phyloP scores from a whole-genome alignment of 352 stramenopile species.

The Globisporangium megalacanthum region DNA sequence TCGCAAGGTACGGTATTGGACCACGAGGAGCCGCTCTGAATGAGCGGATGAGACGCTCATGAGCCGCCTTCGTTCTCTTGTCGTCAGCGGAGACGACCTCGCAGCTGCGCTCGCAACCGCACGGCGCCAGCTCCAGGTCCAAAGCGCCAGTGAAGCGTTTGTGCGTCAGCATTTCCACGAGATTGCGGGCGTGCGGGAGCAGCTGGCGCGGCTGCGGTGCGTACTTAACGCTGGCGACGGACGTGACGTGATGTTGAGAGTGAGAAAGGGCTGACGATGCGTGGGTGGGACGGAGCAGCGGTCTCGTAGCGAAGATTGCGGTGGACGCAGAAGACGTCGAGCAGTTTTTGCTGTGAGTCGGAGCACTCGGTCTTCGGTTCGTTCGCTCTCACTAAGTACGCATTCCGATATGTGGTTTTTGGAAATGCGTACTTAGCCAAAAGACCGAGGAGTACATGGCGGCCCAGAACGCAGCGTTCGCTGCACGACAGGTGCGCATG shows the following conservation, averaged over 20 bases:
- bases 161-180: constrained; percentile 59
- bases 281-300: constrained; percentile 7
- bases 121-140: constrained; percentile 43
- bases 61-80: constrained; percentile 1
- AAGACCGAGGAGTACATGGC: constrained; percentile 72
- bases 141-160: constrained; percentile 68
- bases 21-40: too few relatives aligned
- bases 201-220: constrained; percentile 44
- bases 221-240: neutral
- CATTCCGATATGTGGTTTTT: too few relatives aligned
- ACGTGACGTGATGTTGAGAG: too few relatives aligned
- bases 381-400: too few relatives aligned
- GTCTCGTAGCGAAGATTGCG: constrained; percentile 51
- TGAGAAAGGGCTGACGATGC: too few relatives aligned
- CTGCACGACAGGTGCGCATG: constrained; percentile 31
- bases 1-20: constrained; percentile 26
- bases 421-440: constrained; percentile 18
- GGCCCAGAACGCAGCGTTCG: constrained; percentile 67
- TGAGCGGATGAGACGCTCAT: too few relatives aligned
- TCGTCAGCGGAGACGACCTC: constrained; percentile 46
- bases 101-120: constrained; percentile 27
- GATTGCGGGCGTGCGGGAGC: constrained; percentile 44
- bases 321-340: constrained; percentile 65
- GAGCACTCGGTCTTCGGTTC: too few relatives aligned
- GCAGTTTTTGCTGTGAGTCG: constrained; percentile 41